Evolutionary conservation across 78 protist genomes (phyloP).

Genomic region (Tieghemostelium lacteum): DNA sequence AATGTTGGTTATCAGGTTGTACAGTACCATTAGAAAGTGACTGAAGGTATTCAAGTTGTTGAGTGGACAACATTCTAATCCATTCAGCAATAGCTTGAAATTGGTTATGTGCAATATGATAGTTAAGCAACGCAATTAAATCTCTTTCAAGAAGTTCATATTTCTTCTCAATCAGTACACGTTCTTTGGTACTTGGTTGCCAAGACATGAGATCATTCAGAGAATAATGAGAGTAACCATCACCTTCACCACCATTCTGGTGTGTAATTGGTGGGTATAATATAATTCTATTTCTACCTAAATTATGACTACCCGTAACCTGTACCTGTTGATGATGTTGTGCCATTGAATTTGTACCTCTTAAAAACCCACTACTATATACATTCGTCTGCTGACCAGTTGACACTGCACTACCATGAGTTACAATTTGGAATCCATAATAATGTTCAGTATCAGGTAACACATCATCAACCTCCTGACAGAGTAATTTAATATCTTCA

Average conservation of each 20-base stretch:
- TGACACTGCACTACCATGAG: conserved; percentile 2
- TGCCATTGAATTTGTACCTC: not conserved
- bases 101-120: conserved; percentile 34
- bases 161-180: conserved; percentile 36
- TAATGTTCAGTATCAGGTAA: conserved; percentile 50
- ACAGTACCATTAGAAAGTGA: not conserved
- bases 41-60: conserved; percentile 16
- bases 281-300: not conserved
- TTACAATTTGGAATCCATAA: conserved; percentile 65
- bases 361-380: conserved; percentile 33
- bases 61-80: conserved; percentile 1
- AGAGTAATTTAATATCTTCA: conserved; percentile 33
- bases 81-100: not conserved
- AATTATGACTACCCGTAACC: conserved; percentile 8
- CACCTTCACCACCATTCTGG: not conserved
- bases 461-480: conserved; percentile 68
- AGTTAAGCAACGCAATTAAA: conserved; percentile 7
- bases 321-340: not conserved
- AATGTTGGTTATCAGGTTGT: not conserved
- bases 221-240: conserved; percentile 64
- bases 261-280: conserved; percentile 22
- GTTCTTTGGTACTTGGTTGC: conserved; percentile 42
- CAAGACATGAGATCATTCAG: conserved; percentile 36
- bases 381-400: conserved; percentile 35
- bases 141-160: conserved; percentile 26